These are phyloP conservation scores for Gryganskiella cystojenkinii DNA, from an alignment of 192 early-diverging fungal genomes.

Conservation along the genomic window DNA sequence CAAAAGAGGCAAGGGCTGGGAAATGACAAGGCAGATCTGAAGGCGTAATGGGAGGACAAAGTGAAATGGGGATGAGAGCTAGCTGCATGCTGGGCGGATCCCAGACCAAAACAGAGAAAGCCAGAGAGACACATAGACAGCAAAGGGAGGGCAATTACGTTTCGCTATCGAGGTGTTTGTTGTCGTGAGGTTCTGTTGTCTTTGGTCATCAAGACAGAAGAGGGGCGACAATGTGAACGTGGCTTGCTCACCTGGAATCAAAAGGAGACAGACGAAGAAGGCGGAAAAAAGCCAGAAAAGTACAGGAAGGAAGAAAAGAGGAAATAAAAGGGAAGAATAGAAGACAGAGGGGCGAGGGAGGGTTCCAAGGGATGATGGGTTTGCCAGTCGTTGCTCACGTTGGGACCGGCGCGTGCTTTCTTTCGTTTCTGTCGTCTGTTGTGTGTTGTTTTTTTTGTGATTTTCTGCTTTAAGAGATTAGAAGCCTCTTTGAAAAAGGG, in stretches of 20 bases:
- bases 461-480: no score
- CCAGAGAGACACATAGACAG: background rate
- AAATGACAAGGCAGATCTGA: background rate
- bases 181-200: background rate
- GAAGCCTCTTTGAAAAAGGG: no score
- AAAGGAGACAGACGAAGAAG: background rate
- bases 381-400: no score
- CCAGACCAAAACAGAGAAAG: background rate
- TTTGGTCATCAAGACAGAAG: no score
- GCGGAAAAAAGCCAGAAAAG: background rate
- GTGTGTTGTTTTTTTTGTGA: no score
- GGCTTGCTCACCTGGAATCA: background rate
- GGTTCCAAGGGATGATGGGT: no score
- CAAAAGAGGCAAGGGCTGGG: no score
- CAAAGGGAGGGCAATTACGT: no score
- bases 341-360: background rate
- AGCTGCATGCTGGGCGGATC: background rate
- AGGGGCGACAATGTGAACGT: no score
- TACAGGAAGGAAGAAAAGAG: background rate
- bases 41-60: background rate
- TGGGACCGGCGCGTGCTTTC: no score
- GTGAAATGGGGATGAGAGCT: background rate
- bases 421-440: no score
- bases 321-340: background rate
- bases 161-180: no score